These are phyloP conservation scores for Irpex sp. DNA, from an alignment of 1,284 basidiomycete genomes.

Conservation along the genomic window DNA sequence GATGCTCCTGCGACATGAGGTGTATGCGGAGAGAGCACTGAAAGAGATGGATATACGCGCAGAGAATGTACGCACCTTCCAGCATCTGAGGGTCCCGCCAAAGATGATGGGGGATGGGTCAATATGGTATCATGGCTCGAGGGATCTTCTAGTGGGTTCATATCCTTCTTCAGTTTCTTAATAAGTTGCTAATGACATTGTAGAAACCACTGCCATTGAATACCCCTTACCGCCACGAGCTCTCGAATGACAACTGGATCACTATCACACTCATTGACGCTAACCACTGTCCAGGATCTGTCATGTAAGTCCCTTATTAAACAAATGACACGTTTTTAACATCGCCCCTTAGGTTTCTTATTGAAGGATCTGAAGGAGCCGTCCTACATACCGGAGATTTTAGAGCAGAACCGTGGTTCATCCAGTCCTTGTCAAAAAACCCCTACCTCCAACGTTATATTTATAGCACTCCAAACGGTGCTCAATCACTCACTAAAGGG, in stretches of 20 bases:
- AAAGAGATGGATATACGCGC: slow-evolving; percentile 50
- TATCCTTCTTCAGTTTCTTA: background rate
- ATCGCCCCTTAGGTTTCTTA: slow-evolving; percentile 66
- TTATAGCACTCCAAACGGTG: slow-evolving; percentile 2
- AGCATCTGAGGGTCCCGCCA: slow-evolving; percentile 62
- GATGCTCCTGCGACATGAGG: slow-evolving; percentile 76
- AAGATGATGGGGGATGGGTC: slow-evolving; percentile 42
- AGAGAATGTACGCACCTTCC: slow-evolving; percentile 58
- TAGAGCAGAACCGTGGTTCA: slow-evolving; percentile 79
- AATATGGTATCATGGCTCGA: slow-evolving; percentile 43
- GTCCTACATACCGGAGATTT: slow-evolving; percentile 93
- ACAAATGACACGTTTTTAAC: background rate
- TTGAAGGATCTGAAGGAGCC: slow-evolving; percentile 70
- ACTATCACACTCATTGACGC: slow-evolving; percentile 84
- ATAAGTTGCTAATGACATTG: background rate
- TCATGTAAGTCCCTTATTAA: slow-evolving; percentile 56
- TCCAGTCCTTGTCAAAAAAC: slow-evolving; percentile 64
- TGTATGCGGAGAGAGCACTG: slow-evolving; percentile 58
- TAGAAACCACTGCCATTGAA: slow-evolving; percentile 54
- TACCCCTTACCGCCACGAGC: slow-evolving; percentile 58
- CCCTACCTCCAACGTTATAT: slow-evolving; percentile 73
- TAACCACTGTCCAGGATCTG: slow-evolving; percentile 92
- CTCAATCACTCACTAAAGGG: slow-evolving; percentile 5
- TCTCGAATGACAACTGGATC: slow-evolving; percentile 56
- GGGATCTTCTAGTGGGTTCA: slow-evolving; percentile 63